These are phyloP conservation scores for Salicornia ramosissima DNA, from an alignment of 148 eudicot species.

Conservation along the genomic window DNA sequence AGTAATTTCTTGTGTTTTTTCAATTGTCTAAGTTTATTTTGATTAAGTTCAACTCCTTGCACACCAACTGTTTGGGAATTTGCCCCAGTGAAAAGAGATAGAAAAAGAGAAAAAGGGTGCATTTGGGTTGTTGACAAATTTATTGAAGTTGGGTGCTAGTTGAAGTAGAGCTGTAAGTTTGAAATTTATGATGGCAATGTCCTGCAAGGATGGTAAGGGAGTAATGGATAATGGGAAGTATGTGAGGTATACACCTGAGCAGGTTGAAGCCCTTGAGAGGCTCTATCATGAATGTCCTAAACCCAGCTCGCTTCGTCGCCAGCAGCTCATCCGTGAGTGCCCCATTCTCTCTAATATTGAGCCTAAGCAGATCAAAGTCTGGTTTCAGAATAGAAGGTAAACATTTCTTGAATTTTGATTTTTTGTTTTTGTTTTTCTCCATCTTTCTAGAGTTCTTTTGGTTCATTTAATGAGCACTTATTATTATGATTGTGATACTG, in stretches of 20 bases:
- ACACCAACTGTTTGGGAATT: slow-evolving; percentile 19
- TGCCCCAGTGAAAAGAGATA: slow-evolving; percentile 3
- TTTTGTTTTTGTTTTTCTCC: neutral
- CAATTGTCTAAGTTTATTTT: neutral
- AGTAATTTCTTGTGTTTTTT: neutral
- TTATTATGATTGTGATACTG: too few species aligned
- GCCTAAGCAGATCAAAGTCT: slow-evolving; percentile 95
- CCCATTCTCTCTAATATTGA: slow-evolving; percentile 85
- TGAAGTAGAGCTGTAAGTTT: slow-evolving; percentile 10
- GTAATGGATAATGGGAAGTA: slow-evolving; percentile 85
- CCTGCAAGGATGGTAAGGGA: slow-evolving; percentile 84
- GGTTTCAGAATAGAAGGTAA: slow-evolving; percentile 95
- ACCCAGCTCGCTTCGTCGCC: slow-evolving; percentile 88
- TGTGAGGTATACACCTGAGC: slow-evolving; percentile 96
- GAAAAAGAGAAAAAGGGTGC: neutral
- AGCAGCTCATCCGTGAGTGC: slow-evolving; percentile 89
- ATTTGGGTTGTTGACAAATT: neutral
- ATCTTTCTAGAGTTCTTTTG: neutral
- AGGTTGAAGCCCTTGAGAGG: slow-evolving; percentile 98
- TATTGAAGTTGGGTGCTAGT: slow-evolving; percentile 8
- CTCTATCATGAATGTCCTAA: slow-evolving; percentile 93
- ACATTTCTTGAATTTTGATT: neutral
- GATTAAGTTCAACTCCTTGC: slow-evolving; percentile 10
- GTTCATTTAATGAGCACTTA: neutral
- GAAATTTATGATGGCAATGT: slow-evolving; percentile 57